Conservation (phyloP, 73 alveolate species). For the Paramecium octaurelia region DNA sequence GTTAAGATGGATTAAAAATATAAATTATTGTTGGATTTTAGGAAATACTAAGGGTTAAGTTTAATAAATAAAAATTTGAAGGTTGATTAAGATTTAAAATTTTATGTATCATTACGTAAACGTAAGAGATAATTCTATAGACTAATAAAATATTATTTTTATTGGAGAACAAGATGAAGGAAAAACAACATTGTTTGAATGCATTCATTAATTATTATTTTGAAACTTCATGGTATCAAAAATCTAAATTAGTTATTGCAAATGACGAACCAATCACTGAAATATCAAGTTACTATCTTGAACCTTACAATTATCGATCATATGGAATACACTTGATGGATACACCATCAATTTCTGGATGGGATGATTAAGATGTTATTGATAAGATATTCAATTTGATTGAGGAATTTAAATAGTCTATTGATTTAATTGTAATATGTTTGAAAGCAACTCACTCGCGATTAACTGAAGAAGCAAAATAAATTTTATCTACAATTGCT, state of each 20-base stretch:
- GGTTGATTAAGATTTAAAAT: too few species aligned
- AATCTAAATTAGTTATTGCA: neutral
- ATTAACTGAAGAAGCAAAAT: neutral
- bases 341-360: neutral
- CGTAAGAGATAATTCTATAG: neutral
- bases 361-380: neutral
- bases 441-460: neutral
- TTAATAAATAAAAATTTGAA: too few species aligned
- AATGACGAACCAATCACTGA: neutral
- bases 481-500: neutral
- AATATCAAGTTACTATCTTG: neutral
- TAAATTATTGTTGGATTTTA: too few species aligned
- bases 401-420: neutral
- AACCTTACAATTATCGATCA: neutral
- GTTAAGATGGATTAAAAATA: too few species aligned
- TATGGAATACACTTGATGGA: neutral
- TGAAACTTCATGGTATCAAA: neutral
- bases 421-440: neutral
- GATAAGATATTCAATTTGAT: neutral
- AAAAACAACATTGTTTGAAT: conserved; percentile 40
- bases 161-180: conserved; percentile 58
- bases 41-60: too few species aligned
- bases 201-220: conserved; percentile 26
- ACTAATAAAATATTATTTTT: neutral
- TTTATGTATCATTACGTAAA: too few species aligned